phyloP scores from a whole-genome alignment of 176 grass and related monocot species.

The Poa annua region DNA sequence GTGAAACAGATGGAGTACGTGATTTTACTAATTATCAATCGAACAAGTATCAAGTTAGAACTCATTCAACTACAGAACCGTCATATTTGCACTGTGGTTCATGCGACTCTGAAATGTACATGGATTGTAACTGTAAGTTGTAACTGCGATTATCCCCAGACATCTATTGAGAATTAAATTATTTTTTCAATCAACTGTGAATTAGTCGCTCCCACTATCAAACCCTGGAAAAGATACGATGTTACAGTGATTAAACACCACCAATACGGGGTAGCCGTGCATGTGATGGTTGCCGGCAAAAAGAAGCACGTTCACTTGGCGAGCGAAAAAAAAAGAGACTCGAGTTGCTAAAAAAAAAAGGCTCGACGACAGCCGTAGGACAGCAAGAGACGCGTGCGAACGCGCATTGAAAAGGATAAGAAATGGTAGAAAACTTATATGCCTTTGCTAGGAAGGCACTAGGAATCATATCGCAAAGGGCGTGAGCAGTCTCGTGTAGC shows the following conservation, averaged over 20 bases:
- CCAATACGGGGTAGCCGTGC: slow-evolving; percentile 23
- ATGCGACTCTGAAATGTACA: too few species aligned
- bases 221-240: background rate
- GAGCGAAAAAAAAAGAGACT: background rate
- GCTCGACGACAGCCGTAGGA: slow-evolving; percentile 33
- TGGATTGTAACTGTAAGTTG: too few species aligned
- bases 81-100: too few species aligned
- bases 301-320: slow-evolving; percentile 22
- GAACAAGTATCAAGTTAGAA: too few species aligned
- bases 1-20: too few species aligned
- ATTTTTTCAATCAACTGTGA: too few species aligned
- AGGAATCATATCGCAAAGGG: background rate
- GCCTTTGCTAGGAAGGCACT: slow-evolving; percentile 40
- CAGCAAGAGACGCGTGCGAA: slow-evolving; percentile 26
- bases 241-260: slow-evolving; percentile 21
- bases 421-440: slow-evolving; percentile 2
- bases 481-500: background rate
- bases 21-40: too few species aligned
- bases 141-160: too few species aligned
- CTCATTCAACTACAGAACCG: too few species aligned
- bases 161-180: too few species aligned
- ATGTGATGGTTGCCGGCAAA: slow-evolving; percentile 29
- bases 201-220: too few species aligned
- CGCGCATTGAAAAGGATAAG: slow-evolving; percentile 2
- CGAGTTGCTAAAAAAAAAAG: background rate